Evolutionary conservation across 495 filamentous ascomycete species (phyloP).

Genomic region (Daldinia childiae): DNA sequence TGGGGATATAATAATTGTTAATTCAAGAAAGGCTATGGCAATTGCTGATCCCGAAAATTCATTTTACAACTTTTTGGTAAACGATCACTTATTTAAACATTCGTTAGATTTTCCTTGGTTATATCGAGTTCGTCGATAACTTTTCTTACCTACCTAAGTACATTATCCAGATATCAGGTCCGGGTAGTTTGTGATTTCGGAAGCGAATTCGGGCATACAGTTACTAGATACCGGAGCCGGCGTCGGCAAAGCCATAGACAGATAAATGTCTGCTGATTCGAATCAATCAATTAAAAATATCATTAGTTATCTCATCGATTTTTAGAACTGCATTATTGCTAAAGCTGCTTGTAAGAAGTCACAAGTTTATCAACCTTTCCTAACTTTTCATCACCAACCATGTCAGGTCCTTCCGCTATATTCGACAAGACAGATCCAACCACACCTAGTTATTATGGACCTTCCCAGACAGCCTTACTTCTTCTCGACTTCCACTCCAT

Average conservation of each 20-base stretch:
- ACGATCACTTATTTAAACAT: too few relatives aligned
- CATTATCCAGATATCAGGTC: too few relatives aligned
- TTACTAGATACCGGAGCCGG: neutral
- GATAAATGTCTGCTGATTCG: neutral
- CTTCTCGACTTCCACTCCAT: neutral
- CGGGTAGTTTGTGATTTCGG: neutral
- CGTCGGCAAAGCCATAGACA: neutral
- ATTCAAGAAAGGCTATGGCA: too few relatives aligned
- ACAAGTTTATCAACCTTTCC: neutral
- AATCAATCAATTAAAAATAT: too few relatives aligned
- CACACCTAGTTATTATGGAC: neutral
- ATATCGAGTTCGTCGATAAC: neutral
- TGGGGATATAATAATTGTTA: too few relatives aligned
- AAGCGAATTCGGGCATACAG: neutral
- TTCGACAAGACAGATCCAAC: neutral
- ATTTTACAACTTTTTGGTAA: too few relatives aligned
- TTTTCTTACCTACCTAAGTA: too few relatives aligned
- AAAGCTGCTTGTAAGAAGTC: neutral
- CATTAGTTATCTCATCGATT: too few relatives aligned
- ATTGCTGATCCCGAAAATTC: too few relatives aligned
- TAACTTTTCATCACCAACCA: neutral
- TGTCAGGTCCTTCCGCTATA: neutral
- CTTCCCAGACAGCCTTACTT: neutral
- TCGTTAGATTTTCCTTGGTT: too few relatives aligned
- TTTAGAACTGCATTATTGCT: neutral